Percentiles rank a stretch among this genome's conserved stretches.
Evolutionary conservation across 192 early-diverging fungal genomes (phyloP).

Genomic region (Coemansia sp.): DNA sequence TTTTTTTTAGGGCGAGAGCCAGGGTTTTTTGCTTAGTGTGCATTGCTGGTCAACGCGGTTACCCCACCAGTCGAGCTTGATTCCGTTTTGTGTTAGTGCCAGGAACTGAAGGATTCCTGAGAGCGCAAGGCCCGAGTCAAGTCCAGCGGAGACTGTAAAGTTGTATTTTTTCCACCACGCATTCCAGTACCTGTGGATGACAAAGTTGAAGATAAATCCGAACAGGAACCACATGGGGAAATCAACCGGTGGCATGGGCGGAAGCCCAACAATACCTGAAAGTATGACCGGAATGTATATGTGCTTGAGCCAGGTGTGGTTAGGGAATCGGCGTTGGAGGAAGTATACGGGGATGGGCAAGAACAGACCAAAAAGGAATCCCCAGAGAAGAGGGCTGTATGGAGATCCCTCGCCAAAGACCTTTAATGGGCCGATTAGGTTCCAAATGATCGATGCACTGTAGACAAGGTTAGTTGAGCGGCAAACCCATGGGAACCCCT

Average conservation of each 20-base stretch:
- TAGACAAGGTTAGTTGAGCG: conserved; percentile 61
- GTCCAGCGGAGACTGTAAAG: conserved; percentile 58
- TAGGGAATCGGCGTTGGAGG: conserved; percentile 62
- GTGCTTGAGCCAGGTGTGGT: conserved; percentile 61
- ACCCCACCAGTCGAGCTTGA: conserved; percentile 56
- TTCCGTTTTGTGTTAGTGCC: conserved; percentile 43
- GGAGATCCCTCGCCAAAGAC: conserved; percentile 66
- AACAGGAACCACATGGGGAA: conserved; percentile 57
- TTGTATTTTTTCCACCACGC: conserved; percentile 65
- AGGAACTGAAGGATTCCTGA: conserved; percentile 54
- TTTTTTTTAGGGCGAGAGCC: conserved; percentile 15
- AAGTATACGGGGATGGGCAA: conserved; percentile 72
- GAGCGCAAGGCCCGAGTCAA: conserved; percentile 59
- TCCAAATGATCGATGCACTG: conserved; percentile 77
- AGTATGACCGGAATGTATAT: conserved; percentile 73
- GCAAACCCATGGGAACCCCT: conserved; percentile 68
- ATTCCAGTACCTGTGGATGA: conserved; percentile 62
- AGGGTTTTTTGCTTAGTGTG: conserved; percentile 41
- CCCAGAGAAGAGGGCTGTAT: conserved; percentile 56
- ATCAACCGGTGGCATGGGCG: conserved; percentile 59
- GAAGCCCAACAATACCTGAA: conserved; percentile 59
- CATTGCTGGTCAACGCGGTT: conserved; percentile 50
- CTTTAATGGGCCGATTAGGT: conserved; percentile 69
- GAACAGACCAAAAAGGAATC: conserved; percentile 66
- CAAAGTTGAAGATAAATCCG: conserved; percentile 70